A percentile compares a stretch with the other conserved stretches of the same genome.
phyloP scores from a whole-genome alignment of 1,284 basidiomycete genomes.

The Apiotrichum brassicae region DNA sequence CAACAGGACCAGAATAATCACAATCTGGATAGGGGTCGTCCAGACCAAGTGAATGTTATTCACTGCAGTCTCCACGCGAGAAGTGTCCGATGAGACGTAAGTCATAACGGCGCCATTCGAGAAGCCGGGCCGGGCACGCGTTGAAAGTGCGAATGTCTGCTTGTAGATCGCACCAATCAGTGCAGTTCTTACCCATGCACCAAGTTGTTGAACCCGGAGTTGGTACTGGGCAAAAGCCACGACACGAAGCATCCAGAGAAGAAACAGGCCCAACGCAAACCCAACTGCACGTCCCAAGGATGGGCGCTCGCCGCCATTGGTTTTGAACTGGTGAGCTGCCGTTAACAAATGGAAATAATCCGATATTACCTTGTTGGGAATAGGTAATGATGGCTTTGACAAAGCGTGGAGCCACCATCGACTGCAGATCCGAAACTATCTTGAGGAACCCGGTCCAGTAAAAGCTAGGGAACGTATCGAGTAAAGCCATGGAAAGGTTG shows the following conservation, averaged over 20 bases:
- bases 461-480: conserved; percentile 64
- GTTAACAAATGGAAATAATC: conserved; percentile 28
- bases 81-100: neutral
- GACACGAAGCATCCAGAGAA: too few relatives aligned
- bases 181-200: too few relatives aligned
- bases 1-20: conserved; percentile 51
- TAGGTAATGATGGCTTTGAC: conserved; percentile 66
- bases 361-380: conserved; percentile 50
- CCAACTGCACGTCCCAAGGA: too few relatives aligned
- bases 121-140: too few relatives aligned
- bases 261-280: too few relatives aligned
- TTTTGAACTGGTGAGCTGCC: conserved; percentile 30
- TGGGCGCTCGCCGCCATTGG: conserved; percentile 44
- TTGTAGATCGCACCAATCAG: too few relatives aligned
- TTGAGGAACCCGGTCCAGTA: conserved; percentile 45
- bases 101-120: too few relatives aligned
- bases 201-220: too few relatives aligned
- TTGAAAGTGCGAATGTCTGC: too few relatives aligned
- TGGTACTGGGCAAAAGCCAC: too few relatives aligned
- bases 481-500: conserved; percentile 61
- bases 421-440: conserved; percentile 48
- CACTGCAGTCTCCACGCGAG: conserved; percentile 55
- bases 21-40: conserved; percentile 63
- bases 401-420: conserved; percentile 61
- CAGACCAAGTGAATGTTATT: conserved; percentile 44